Evolutionary conservation across 1,284 basidiomycete species (phyloP).

Genomic region (Exobasidium rhododendri): DNA sequence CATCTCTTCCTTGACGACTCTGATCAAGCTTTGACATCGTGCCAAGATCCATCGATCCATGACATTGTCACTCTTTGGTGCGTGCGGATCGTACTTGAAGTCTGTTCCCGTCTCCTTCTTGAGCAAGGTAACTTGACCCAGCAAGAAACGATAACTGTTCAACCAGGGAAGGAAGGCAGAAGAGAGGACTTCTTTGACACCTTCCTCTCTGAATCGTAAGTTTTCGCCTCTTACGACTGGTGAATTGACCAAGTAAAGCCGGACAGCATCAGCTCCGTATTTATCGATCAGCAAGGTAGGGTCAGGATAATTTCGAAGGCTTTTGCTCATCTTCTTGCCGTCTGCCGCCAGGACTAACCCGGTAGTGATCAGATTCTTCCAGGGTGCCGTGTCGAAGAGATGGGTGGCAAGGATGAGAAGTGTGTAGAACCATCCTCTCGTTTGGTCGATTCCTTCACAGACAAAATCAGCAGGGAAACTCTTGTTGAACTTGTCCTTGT

Average conservation of each 20-base stretch:
- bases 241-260: conserved; percentile 98
- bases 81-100: conserved; percentile 84
- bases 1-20: conserved; percentile 90
- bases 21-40: conserved; percentile 91
- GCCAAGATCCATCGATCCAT: conserved; percentile 99
- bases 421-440: conserved; percentile 97
- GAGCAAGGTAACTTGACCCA: conserved; percentile 85
- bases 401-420: conserved; percentile 91
- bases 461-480: conserved; percentile 97
- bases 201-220: conserved; percentile 94
- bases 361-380: conserved; percentile 97
- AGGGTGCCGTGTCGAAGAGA: conserved; percentile 86
- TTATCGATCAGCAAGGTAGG: conserved; percentile 84
- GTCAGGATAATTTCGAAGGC: conserved; percentile 96
- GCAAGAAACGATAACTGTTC: conserved; percentile 98
- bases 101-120: conserved; percentile 76
- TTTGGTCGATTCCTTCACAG: conserved; percentile 76
- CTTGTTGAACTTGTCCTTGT: conserved; percentile 74
- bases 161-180: conserved; percentile 97
- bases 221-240: conserved; percentile 98
- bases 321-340: conserved; percentile 99
- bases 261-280: conserved; percentile 92
- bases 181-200: conserved; percentile 92
- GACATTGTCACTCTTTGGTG: conserved; percentile 81
- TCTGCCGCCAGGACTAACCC: conserved; percentile 96